Evolutionary conservation across 1,139 yeast species (phyloP).

Genomic region (Kurtzmaniella natalensis): DNA sequence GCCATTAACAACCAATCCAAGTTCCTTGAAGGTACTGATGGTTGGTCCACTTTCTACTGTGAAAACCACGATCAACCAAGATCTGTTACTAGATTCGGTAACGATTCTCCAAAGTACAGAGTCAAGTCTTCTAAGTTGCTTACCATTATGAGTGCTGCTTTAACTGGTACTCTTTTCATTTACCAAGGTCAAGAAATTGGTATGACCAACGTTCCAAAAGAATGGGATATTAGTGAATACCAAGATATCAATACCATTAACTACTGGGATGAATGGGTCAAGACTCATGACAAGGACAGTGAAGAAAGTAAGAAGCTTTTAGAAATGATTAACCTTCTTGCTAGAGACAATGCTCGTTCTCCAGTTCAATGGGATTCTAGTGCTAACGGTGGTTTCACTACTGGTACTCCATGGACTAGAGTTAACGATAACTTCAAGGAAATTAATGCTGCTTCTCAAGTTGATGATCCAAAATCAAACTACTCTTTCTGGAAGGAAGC

Average conservation of each 20-base stretch:
- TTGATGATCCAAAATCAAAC: conserved; percentile 43
- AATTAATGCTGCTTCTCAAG: conserved; percentile 46
- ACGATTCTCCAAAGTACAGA: conserved; percentile 30
- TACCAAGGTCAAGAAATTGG: conserved; percentile 64
- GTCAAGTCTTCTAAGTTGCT: conserved; percentile 44
- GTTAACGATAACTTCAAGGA: conserved; percentile 48
- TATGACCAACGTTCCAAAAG: conserved; percentile 44
- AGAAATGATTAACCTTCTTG: conserved; percentile 32
- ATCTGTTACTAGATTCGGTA: conserved; percentile 48
- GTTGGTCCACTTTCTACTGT: conserved; percentile 55
- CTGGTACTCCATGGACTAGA: conserved; percentile 52
- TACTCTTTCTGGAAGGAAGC: conserved; percentile 43
- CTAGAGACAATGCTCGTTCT: conserved; percentile 55
- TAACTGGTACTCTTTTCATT: conserved; percentile 53
- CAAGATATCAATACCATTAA: conserved; percentile 46
- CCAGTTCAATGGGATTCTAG: conserved; percentile 56
- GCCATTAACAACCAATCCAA: conserved; percentile 32
- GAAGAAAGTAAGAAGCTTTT: conserved; percentile 25
- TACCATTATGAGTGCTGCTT: conserved; percentile 40
- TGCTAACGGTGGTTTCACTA: conserved; percentile 46
- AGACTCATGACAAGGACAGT: conserved; percentile 25
- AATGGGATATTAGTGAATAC: conserved; percentile 49
- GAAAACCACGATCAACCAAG: conserved; percentile 63
- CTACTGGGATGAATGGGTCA: conserved; percentile 34
- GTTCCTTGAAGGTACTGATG: conserved; percentile 46